Percentiles rank a stretch among this genome's conserved stretches.
phyloP scores from a whole-genome alignment of 306 rosid genomes.

The Begonia masoniana region DNA sequence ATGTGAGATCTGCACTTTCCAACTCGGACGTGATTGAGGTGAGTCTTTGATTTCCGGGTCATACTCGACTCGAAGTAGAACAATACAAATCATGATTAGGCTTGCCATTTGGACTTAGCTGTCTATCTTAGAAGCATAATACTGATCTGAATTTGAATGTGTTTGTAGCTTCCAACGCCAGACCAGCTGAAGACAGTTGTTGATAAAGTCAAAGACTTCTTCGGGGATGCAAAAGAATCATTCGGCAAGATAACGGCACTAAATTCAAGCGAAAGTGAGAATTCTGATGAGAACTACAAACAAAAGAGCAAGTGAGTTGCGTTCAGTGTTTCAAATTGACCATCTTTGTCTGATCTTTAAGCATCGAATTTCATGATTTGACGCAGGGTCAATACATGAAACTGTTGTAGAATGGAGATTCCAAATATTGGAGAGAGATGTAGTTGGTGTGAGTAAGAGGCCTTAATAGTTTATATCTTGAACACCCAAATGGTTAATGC shows the following conservation, averaged over 20 bases:
- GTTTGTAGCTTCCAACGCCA: conserved; percentile 66
- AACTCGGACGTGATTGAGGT: conserved; percentile 79
- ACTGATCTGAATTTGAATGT: conserved; percentile 10
- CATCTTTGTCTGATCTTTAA: no score
- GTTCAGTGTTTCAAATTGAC: no score
- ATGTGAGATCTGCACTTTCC: conserved; percentile 65
- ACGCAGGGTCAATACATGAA: no score
- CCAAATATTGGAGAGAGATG: no score
- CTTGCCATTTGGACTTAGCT: background rate
- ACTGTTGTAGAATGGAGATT: no score
- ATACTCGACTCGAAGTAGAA: no score
- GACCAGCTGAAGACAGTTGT: conserved; percentile 67
- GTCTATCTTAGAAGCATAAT: background rate
- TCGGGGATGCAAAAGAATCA: conserved; percentile 81
- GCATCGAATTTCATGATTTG: no score
- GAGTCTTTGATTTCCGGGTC: background rate
- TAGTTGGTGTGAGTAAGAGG: no score
- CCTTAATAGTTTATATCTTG: no score
- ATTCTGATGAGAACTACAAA: conserved; percentile 24
- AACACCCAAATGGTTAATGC: no score
- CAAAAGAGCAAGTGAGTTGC: conserved; percentile 56
- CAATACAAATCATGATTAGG: background rate
- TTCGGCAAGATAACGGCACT: conserved; percentile 61
- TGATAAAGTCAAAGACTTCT: conserved; percentile 78
- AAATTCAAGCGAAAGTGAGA: conserved; percentile 24